Base-by-base conservation (phyloP, 2,329 filamentous ascomycete species). In the Neoscytalidium dimidiatum region DNA sequence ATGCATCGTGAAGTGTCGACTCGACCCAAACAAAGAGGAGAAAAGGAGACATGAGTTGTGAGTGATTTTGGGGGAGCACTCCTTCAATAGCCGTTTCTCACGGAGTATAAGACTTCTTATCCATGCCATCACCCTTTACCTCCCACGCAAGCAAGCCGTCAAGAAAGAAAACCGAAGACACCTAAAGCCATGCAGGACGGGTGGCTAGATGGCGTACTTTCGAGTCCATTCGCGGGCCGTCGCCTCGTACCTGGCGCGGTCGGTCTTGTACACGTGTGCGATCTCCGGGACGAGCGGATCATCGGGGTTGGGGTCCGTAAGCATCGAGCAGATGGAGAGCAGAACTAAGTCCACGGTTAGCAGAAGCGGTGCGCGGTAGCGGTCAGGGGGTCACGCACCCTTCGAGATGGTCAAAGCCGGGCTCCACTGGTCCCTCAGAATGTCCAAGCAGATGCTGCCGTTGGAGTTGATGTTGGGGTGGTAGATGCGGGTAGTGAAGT, bases 391-490 rank as follows among this genome's bases (percentile, higher is more conserved):
- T 14, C 52, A 67, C 82, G 65, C 83, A 97, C 95, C 95, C 89
- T 99, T 99, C 68, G 92, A 97, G 75, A 99, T 98, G 71, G 95
- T 99, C 81, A 99, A 85, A 71, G 95, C 95, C 46, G 95, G 95
- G 80, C 94, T 97, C 95, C 95, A 99, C 84, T 99, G 95, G 81
- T 99, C 95, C 84, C 95, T 90, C 77, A 99, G 85, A 77, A 99
- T 99, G 78, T 99, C 95, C 79, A 99, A 84, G 81, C 95, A 99
- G 82, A 99, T 99, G 82, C 94, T 97, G 81, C 95, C 95, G 81
- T 98, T 98, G 72, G 92, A 96, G 89, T 99, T 99, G 92, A 99
- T 99, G 84, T 99, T 99, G 75, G 95, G 95, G 84, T 99, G 95
- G 81, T 99, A 99, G 85, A 99, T 98, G 78, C 94, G 91, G 70